Percentiles rank a stretch among this genome's conserved stretches.
Evolutionary conservation across 495 filamentous ascomycete species (phyloP).

Genomic region (Lasiosphaeria hispida): DNA sequence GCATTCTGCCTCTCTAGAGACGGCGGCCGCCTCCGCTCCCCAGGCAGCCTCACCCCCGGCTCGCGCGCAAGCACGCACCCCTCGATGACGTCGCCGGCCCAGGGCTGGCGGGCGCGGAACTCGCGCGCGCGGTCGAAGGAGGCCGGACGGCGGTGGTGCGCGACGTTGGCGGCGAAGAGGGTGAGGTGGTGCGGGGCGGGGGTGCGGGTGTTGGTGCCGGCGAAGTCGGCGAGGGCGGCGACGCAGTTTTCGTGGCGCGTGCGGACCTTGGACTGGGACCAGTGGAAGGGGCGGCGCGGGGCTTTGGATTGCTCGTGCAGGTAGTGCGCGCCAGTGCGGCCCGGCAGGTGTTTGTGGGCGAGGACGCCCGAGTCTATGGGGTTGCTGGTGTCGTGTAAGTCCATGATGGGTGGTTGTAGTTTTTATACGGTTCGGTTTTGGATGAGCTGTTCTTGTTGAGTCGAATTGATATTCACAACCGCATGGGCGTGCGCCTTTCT

Average conservation of each 20-base stretch:
- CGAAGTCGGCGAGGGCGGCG: not conserved
- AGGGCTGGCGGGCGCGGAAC: not conserved
- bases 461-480: slow-evolving; percentile 2
- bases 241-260: not conserved
- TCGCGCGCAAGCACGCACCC: slow-evolving; percentile 28
- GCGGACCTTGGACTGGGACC: slow-evolving; percentile 9
- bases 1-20: slow-evolving; percentile 44
- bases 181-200: slow-evolving; percentile 19
- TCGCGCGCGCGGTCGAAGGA: not conserved
- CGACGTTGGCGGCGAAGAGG: slow-evolving; percentile 9
- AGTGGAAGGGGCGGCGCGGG: slow-evolving; percentile 9
- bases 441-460: not conserved
- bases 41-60: slow-evolving; percentile 22
- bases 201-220: not conserved
- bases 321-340: not conserved
- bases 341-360: slow-evolving; percentile 11
- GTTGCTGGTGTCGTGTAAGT: not conserved
- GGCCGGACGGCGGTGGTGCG: slow-evolving; percentile 1
- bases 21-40: slow-evolving; percentile 30
- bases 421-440: slow-evolving; percentile 1
- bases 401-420: slow-evolving; percentile 9
- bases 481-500: slow-evolving; percentile 10
- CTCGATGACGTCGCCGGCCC: slow-evolving; percentile 24
- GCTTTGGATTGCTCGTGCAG: slow-evolving; percentile 2
- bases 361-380: not conserved